Conservation (phyloP, 2,329 filamentous ascomycete species). For the Ambrosiella cleistominuta region DNA sequence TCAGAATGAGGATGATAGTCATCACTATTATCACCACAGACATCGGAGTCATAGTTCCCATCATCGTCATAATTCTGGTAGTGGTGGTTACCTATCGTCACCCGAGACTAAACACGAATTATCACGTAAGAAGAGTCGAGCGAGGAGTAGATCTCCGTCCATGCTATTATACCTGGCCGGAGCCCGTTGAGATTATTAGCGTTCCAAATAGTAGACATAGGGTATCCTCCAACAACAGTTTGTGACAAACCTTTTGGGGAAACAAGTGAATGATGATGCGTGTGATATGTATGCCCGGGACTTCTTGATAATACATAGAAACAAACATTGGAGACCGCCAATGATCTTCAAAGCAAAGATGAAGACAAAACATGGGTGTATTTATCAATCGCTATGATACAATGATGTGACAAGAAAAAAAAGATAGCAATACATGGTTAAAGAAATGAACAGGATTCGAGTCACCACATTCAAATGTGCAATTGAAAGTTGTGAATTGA, state of each 20-base stretch:
- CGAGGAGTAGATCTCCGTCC: constrained; percentile 37
- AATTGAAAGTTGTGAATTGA: neutral
- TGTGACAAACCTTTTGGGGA: neutral
- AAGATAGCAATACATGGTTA: constrained; percentile 5
- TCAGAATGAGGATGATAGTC: constrained; percentile 26
- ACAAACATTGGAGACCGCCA: neutral
- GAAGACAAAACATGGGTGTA: neutral
- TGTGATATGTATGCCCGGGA: neutral
- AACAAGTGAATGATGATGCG: neutral
- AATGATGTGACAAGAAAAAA: neutral
- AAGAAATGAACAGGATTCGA: neutral
- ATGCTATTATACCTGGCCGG: constrained; percentile 42
- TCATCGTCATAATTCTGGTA: neutral
- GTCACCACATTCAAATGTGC: neutral
- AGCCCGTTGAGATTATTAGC: constrained; percentile 18
- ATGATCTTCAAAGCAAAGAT: neutral
- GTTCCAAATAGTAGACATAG: too few species aligned
- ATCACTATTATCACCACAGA: constrained; percentile 24
- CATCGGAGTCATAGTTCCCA: constrained; percentile 19
- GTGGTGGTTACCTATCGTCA: neutral
- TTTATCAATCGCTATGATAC: neutral
- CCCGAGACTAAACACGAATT: constrained; percentile 33
- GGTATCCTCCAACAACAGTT: too few species aligned
- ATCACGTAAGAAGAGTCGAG: constrained; percentile 39
- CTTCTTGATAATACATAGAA: neutral